Conservation (phyloP, 2,329 filamentous ascomycete species). For the Claviceps sorghi region DNA sequence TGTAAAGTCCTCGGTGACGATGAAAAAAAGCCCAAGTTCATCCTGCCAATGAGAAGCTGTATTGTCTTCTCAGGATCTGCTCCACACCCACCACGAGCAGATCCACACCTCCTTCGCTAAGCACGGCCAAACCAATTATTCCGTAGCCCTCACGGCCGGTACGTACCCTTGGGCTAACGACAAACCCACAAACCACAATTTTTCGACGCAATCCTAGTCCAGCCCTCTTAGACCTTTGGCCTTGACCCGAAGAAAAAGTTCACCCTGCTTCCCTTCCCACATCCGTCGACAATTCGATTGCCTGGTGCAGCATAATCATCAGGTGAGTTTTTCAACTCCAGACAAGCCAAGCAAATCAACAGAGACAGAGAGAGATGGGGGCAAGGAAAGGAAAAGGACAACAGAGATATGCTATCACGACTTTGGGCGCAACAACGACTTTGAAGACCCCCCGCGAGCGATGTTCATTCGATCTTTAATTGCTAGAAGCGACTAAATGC, state of each 20-base stretch:
- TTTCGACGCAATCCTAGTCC: conserved; percentile 20
- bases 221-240: conserved; percentile 15
- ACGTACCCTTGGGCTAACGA: conserved; percentile 22
- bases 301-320: conserved; percentile 33
- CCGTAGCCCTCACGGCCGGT: conserved; percentile 15
- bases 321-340: conserved; percentile 26
- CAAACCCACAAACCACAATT: conserved; percentile 27
- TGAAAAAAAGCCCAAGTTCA: background rate
- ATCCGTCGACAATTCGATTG: conserved; percentile 29
- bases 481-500: background rate
- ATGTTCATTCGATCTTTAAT: background rate
- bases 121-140: conserved; percentile 11
- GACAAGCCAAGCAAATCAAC: background rate
- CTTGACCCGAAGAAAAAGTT: conserved; percentile 17
- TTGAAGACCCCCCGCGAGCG: background rate
- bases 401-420: background rate
- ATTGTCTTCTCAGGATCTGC: background rate
- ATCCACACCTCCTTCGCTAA: conserved; percentile 3
- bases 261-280: conserved; percentile 18
- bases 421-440: background rate
- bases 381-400: background rate
- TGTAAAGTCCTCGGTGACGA: background rate
- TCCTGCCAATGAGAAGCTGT: background rate
- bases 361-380: background rate
- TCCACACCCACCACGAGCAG: background rate